A percentile compares a stretch with the other conserved stretches of the same genome.
phyloP scores from a whole-genome alignment of 2,329 filamentous ascomycete genomes.

The Kalaharituber pfeilii region DNA sequence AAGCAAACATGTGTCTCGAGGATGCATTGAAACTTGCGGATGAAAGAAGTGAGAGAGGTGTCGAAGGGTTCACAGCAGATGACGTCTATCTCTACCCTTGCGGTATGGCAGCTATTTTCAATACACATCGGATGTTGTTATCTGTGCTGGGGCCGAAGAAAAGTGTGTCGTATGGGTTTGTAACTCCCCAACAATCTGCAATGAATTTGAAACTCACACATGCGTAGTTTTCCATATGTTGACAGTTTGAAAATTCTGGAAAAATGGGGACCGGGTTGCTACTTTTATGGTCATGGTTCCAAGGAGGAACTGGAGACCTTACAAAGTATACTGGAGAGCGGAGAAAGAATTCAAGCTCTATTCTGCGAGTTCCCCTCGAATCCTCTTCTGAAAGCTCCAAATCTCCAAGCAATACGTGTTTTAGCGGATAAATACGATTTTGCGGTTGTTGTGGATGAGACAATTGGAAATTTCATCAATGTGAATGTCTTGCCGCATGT shows the following conservation, averaged over 20 bases:
- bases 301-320: slow-evolving; percentile 67
- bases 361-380: slow-evolving; percentile 96
- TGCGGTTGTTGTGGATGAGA: slow-evolving; percentile 83
- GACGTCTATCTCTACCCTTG: slow-evolving; percentile 80
- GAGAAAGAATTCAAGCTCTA: slow-evolving; percentile 62
- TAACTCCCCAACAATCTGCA: neutral
- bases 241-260: slow-evolving; percentile 89
- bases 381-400: slow-evolving; percentile 67
- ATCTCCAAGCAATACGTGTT: slow-evolving; percentile 61
- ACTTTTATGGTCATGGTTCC: slow-evolving; percentile 74
- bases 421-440: slow-evolving; percentile 76
- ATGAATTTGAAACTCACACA: neutral
- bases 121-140: slow-evolving; percentile 59
- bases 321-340: slow-evolving; percentile 49
- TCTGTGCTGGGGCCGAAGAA: slow-evolving; percentile 45
- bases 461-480: slow-evolving; percentile 90
- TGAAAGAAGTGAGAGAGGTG: slow-evolving; percentile 28
- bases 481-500: slow-evolving; percentile 78
- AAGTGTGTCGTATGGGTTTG: slow-evolving; percentile 66
- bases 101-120: slow-evolving; percentile 93
- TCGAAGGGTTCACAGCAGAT: slow-evolving; percentile 54
- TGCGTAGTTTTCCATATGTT: slow-evolving; percentile 63
- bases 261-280: slow-evolving; percentile 78
- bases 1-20: slow-evolving; percentile 49
- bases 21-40: slow-evolving; percentile 32